Evolutionary conservation across 495 filamentous ascomycete species (phyloP), one percentile per base, ranked within the genome.

Genomic region (Lophiostoma macrostomum): DNA sequence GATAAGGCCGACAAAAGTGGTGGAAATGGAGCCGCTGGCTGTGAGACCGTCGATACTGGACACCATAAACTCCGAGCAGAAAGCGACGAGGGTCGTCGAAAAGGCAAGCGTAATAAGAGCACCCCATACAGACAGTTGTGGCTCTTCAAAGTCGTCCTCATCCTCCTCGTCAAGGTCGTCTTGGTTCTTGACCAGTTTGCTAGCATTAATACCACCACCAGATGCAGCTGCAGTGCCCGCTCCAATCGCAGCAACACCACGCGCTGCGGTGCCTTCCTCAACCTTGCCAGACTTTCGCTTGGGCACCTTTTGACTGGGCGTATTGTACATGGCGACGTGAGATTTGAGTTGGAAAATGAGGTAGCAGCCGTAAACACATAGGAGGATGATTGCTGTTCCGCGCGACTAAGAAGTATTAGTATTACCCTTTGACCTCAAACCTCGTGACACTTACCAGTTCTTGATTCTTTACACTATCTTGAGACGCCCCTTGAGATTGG

Each of bases 1-100:
- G 56, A 98, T 87, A 49, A 98, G 78, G 73, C 93, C 93, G 64
- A 97, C 94, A 68, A 98, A 98, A 3, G 86, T 94, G 65, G 91
- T 94, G 73, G 85, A 91, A 74, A 98, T 42, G 8, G 8, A 20
- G 14, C 58, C 59, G 14, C 29, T 28, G 18, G 11, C 49, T 3
- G 88, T 87, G 35, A 96, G 69, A 24, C 81, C 76, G 50, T 82
- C 72, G 69, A 96, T 95, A 35, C 82, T 80, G 49, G 81, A 74
- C 18, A 95, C 89, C 81, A 96, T 90, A 66, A 82, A 95, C 65
- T 96, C 91, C 14, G 91, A 87, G 65, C 91, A 95, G 29, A 95
- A 72, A 14, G 85, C 91, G 44, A 96, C 87, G 28, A 95, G 73
- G 12, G 81, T 82, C 5, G 91, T 96, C 1, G 85, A 82, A 28